Conservation (phyloP, 2,329 filamentous ascomycete species). For the Aspergillus pseudoviridinutans region DNA sequence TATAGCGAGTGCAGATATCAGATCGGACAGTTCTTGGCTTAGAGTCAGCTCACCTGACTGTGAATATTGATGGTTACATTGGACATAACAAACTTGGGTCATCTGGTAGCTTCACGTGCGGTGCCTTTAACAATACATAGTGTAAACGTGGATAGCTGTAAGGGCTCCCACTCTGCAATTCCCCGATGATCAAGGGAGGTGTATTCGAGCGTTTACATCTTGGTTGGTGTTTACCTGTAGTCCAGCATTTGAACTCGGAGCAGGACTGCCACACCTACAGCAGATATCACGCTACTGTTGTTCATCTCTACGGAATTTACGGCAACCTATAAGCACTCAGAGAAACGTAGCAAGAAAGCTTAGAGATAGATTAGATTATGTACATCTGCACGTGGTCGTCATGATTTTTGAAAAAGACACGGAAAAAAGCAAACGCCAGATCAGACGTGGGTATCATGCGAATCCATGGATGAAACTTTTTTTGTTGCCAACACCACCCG, state of each 20-base stretch:
- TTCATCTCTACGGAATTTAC: neutral
- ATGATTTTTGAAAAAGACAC: neutral
- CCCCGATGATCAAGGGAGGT: neutral
- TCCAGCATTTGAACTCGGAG: too few species aligned
- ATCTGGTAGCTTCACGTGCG: neutral
- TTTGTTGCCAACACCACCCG: neutral
- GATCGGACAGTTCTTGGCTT: neutral
- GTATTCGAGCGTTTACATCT: neutral
- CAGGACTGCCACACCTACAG: neutral
- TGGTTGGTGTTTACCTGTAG: too few species aligned
- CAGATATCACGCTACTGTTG: neutral
- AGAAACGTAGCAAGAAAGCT: neutral
- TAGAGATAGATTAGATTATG: neutral
- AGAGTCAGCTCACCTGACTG: neutral
- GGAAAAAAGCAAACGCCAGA: conserved; percentile 2
- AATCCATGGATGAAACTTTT: neutral
- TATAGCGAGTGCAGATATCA: neutral
- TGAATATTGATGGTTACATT: neutral
- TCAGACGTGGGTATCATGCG: neutral
- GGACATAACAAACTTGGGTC: neutral
- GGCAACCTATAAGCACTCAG: neutral
- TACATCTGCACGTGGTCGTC: neutral
- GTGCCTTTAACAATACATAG: neutral
- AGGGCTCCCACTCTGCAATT: neutral
- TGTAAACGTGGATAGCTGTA: neutral